A percentile compares a stretch with the other conserved stretches of the same genome.
Conservation (phyloP, 768 basidiomycete genomes). For the Suillus occidentalis region DNA sequence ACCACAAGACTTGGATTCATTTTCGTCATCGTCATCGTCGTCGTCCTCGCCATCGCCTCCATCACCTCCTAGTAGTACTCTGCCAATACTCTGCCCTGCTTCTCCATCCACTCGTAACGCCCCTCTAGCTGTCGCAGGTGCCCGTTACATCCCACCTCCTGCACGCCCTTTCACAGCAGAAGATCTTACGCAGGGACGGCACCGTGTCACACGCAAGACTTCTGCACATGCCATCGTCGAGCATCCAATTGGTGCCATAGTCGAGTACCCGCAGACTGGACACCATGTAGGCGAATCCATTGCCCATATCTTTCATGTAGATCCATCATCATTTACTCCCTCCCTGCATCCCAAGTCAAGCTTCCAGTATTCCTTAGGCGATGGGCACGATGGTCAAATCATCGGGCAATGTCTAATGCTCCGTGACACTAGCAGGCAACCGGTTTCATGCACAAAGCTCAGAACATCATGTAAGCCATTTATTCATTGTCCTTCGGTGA, state of each 20-base stretch:
- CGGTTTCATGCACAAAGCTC: background rate
- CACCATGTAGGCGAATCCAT: background rate
- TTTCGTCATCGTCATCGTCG: background rate
- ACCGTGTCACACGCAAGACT: background rate
- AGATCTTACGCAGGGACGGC: background rate
- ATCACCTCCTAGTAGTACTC: background rate
- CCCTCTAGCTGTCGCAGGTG: background rate
- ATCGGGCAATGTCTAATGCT: background rate
- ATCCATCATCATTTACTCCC: background rate
- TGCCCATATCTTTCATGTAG: background rate
- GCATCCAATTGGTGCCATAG: background rate
- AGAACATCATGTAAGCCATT: background rate
- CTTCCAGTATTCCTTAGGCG: background rate
- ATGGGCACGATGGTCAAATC: background rate
- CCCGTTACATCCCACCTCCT: background rate
- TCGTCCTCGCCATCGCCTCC: background rate
- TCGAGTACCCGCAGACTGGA: slow-evolving; percentile 1
- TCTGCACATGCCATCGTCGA: background rate
- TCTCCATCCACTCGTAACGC: background rate
- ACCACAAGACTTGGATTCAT: background rate
- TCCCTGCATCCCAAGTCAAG: background rate
- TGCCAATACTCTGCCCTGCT: background rate
- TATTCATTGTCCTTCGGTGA: background rate
- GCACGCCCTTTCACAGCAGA: background rate
- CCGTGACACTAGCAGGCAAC: background rate